A percentile compares a stretch with the other conserved stretches of the same genome.
phyloP scores from a whole-genome alignment of 805 yeast species.

The Candida sithepensis region DNA sequence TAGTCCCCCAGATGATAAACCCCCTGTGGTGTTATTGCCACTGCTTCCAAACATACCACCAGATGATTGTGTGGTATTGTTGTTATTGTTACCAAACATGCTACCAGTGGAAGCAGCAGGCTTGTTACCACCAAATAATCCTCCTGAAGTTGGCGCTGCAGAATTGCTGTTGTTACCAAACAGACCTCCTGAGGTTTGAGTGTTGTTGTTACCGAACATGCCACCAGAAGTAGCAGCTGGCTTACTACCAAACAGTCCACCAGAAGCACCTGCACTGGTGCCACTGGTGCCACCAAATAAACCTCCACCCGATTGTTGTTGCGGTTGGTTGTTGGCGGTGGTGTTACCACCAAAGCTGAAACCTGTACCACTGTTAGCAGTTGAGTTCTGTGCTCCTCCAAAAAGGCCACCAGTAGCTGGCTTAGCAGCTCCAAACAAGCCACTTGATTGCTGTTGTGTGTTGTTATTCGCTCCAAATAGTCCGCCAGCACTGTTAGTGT shows the following conservation, averaged over 20 bases:
- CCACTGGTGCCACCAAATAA: constrained; percentile 34
- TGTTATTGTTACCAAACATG: constrained; percentile 21
- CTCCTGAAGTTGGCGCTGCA: constrained; percentile 22
- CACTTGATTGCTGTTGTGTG: constrained; percentile 24
- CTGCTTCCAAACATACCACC: constrained; percentile 42
- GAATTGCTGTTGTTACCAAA: constrained; percentile 14
- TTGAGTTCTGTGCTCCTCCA: constrained; percentile 33
- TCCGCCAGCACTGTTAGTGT: constrained; percentile 24
- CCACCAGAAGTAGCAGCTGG: constrained; percentile 28
- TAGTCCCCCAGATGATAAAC: constrained; percentile 37
- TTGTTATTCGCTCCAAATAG: constrained; percentile 27
- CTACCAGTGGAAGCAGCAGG: constrained; percentile 22
- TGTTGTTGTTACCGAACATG: constrained; percentile 18
- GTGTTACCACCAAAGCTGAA: constrained; percentile 11
- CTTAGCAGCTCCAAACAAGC: constrained; percentile 31
- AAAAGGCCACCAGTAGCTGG: constrained; percentile 36
- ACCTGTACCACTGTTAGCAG: constrained; percentile 24
- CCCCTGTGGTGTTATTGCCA: constrained; percentile 2
- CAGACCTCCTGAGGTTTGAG: constrained; percentile 28
- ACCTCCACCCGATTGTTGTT: constrained; percentile 33
- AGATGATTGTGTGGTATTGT: constrained; percentile 19
- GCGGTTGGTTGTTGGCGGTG: constrained; percentile 18
- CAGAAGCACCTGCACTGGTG: constrained; percentile 24
- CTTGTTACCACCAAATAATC: constrained; percentile 35
- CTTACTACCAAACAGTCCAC: constrained; percentile 39